Evolutionary conservation across 2,329 filamentous ascomycete species (phyloP), one percentile per base, ranked within the genome.

Genomic region (Neurospora sp.): DNA sequence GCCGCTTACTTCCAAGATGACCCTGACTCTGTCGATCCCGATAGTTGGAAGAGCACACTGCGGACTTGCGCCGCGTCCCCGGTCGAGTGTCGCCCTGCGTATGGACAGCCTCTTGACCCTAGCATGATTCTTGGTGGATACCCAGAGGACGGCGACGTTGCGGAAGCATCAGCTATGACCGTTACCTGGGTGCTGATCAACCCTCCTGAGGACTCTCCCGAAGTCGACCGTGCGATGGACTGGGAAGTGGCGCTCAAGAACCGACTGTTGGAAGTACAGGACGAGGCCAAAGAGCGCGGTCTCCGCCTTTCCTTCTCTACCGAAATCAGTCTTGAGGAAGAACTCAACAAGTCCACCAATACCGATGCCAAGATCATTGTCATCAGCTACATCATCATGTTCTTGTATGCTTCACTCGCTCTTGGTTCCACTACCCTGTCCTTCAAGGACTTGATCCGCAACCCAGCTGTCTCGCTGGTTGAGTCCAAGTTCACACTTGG

Each of bases 381-480:
- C 69, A 91, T 99, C 80, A 98, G 95, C 84, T 99, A 99, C 81
- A 86, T 98, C 73, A 92, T 97, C 82, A 99, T 99, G 96, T 99
- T 99, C 80, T 82, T 99, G 72, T 99, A 99, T 77, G 96, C 94
- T 4, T 98, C 95, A 6, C 82, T 99, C 68, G 94, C 96, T 0
- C 85, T 99, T 0, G 96, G 96, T 0, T 97, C 94, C 1, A 96
- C 92, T 0, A 93, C 91, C 6, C 83, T 97, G 70, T 92, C 90
- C 0, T 82, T 94, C 70, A 88, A 87, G 74, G 91, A 95, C 70
- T 82, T 98, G 66, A 81, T 97, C 67, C 88, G 87, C 68, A 97
- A 97, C 77, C 94, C 95, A 1, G 87, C 92, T 12, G 90, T 92
- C 68, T 89, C 92, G 2, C 83, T 99, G 3, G 95, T 99, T 0